Evolutionary conservation across 371 early-diverging fungal genomes (phyloP), one percentile per base, ranked within the genome.

Genomic region (Capillidium heterosporum): DNA sequence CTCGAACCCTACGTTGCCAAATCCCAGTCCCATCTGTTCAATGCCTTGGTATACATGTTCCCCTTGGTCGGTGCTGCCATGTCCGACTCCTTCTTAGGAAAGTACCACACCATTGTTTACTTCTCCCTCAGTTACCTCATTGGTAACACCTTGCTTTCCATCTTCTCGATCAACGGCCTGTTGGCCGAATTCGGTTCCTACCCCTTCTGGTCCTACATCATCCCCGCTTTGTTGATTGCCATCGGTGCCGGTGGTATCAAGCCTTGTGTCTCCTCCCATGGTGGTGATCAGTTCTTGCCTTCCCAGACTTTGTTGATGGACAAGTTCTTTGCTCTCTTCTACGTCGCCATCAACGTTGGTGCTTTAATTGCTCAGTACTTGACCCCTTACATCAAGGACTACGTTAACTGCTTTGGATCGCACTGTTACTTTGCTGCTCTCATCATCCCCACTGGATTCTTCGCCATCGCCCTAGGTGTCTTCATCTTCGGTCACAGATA

Each of bases 61-160:
- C 53, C 53, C 7, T 19, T 52, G 8, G 10, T 52, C 4, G 53
- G 53, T 23, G 53, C 53, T 39, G 67, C 80, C 44, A 31, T 81
- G 32, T 74, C 81, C 15, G 87, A 83, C 63, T 73, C 73, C 27
- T 72, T 69, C 62, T 63, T 80, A 48, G 82, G 78, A 63, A 80
- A 80, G 68, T 82, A 71, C 72, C 60, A 59, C 65, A 84, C 83
- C 54, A 84, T 84, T 50, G 67, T 80, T 42, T 57, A 42, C 27
- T 29, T 57, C 48, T 57, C 57, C 8, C 5, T 57, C 15, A 3
- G 28, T 23, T 57, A 57, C 26, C 23, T 57, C 2, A 39, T 57
- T 23, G 57, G 57, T 41, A 57, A 32, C 10, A 35, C 32, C 26
- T 35, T 57, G 32, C 13, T 48, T 3, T 15, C 57, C 10, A 29